phyloP scores from a whole-genome alignment of 1,284 basidiomycete species.

The Ceratobasidium sp. region DNA sequence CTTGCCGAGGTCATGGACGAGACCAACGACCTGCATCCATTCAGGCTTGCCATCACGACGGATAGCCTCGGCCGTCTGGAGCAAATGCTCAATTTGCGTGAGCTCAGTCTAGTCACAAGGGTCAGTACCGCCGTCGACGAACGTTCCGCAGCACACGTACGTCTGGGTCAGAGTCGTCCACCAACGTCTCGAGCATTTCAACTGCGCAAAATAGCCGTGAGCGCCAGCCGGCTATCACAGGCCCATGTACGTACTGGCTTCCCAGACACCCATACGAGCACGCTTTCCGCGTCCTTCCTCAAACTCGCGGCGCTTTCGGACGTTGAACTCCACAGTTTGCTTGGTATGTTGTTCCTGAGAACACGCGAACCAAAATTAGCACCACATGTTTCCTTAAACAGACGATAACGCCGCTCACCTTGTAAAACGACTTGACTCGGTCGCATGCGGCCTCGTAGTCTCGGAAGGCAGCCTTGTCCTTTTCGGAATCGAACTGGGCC shows the following conservation, averaged over 20 bases:
- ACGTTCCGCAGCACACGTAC: slow-evolving; percentile 52
- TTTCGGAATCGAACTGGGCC: slow-evolving; percentile 72
- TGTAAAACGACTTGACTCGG: slow-evolving; percentile 85
- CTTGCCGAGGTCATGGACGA: slow-evolving; percentile 89
- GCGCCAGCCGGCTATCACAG: background rate
- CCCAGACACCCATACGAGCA: slow-evolving; percentile 81
- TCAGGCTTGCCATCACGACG: slow-evolving; percentile 86
- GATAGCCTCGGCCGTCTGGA: slow-evolving; percentile 92
- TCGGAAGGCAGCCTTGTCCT: slow-evolving; percentile 69
- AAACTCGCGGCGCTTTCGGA: slow-evolving; percentile 75
- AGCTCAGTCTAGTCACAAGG: slow-evolving; percentile 63
- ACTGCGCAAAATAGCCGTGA: slow-evolving; percentile 51
- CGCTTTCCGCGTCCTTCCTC: slow-evolving; percentile 60
- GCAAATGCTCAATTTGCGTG: slow-evolving; percentile 87
- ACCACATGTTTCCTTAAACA: background rate
- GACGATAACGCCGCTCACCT: slow-evolving; percentile 49
- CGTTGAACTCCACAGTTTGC: slow-evolving; percentile 86
- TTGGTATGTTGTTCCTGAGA: slow-evolving; percentile 58
- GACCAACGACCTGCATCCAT: slow-evolving; percentile 82
- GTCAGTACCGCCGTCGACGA: background rate
- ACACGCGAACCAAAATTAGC: slow-evolving; percentile 2
- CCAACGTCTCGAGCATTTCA: slow-evolving; percentile 84
- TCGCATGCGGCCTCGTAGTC: slow-evolving; percentile 70
- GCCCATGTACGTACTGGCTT: slow-evolving; percentile 60
- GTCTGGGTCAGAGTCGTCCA: slow-evolving; percentile 89